These are phyloP conservation scores for Diplosphaera chodatii DNA, from an alignment of 139 green algal genomes.

Conservation along the genomic window DNA sequence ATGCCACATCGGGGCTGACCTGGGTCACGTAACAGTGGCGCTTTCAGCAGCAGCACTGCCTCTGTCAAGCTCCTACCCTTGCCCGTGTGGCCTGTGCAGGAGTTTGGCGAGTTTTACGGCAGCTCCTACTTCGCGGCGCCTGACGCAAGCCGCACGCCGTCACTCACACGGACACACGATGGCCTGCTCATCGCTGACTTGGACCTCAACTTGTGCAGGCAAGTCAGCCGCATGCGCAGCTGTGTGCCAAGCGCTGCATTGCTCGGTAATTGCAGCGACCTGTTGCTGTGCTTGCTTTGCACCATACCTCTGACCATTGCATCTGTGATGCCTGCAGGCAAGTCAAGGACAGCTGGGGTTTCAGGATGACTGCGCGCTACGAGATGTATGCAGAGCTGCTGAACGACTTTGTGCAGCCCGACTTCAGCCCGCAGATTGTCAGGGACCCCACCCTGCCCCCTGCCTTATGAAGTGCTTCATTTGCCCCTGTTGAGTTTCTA, in stretches of 20 bases:
- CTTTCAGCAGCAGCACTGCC: too few relatives aligned
- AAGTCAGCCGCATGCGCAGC: slow-evolving; percentile 13
- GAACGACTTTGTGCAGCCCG: slow-evolving; percentile 46
- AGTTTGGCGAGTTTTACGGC: slow-evolving; percentile 92
- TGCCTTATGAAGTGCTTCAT: too few relatives aligned
- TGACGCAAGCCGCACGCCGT: slow-evolving; percentile 76
- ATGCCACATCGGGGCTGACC: too few relatives aligned
- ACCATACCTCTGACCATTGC: too few relatives aligned
- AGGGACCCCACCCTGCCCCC: slow-evolving; percentile 10
- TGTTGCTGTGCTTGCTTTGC: too few relatives aligned
- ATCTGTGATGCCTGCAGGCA: slow-evolving; percentile 30
- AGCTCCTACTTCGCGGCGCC: slow-evolving; percentile 88
- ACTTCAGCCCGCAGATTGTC: slow-evolving; percentile 84
- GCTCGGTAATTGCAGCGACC: too few relatives aligned
- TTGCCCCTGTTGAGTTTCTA: too few relatives aligned
- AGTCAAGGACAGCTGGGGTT: slow-evolving; percentile 88
- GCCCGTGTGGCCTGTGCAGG: slow-evolving; percentile 30
- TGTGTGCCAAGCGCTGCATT: too few relatives aligned
- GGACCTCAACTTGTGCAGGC: slow-evolving; percentile 90
- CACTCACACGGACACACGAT: slow-evolving; percentile 65
- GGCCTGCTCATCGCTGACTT: slow-evolving; percentile 83
- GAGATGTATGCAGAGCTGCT: slow-evolving; percentile 86
- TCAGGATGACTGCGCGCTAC: slow-evolving; percentile 88
- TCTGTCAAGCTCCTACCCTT: too few relatives aligned
- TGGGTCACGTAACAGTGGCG: too few relatives aligned